Percentiles rank a stretch among this genome's conserved stretches.
Conservation (phyloP, 2,329 filamentous ascomycete species). For the Verticillium klebahnii region DNA sequence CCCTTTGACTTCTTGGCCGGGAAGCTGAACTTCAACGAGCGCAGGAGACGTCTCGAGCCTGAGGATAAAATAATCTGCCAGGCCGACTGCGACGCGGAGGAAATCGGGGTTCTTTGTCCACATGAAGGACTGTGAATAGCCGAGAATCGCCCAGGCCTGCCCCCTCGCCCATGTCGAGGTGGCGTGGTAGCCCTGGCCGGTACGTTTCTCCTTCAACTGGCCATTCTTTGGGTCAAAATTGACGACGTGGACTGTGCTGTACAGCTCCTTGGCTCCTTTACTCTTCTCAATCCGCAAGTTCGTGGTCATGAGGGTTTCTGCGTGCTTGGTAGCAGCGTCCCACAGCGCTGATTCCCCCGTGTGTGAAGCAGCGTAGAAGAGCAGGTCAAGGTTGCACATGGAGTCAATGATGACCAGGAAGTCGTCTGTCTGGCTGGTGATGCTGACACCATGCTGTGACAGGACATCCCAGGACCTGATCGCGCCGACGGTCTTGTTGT, state of each 20-base stretch:
- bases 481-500: constrained; percentile 34
- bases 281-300: constrained; percentile 32
- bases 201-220: constrained; percentile 36
- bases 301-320: constrained; percentile 31
- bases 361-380: constrained; percentile 29
- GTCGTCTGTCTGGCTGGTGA: constrained; percentile 24
- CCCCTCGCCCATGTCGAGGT: constrained; percentile 46
- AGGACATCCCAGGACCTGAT: constrained; percentile 44
- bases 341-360: constrained; percentile 19
- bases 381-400: constrained; percentile 33
- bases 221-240: constrained; percentile 42
- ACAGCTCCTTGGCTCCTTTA: constrained; percentile 14
- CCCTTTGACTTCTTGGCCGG: constrained; percentile 16
- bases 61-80: constrained; percentile 45
- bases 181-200: constrained; percentile 42
- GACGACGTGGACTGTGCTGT: constrained; percentile 40
- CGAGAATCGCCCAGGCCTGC: constrained; percentile 47
- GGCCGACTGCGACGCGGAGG: constrained; percentile 36
- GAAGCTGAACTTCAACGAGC: constrained; percentile 18
- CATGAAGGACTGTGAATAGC: constrained; percentile 42
- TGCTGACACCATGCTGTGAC: constrained; percentile 21
- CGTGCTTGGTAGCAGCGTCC: constrained; percentile 30
- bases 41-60: constrained; percentile 29
- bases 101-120: constrained; percentile 42
- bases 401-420: constrained; percentile 39